These are phyloP conservation scores for Cordyceps cicadae DNA, from an alignment of 2,329 filamentous ascomycete genomes.

Conservation along the genomic window DNA sequence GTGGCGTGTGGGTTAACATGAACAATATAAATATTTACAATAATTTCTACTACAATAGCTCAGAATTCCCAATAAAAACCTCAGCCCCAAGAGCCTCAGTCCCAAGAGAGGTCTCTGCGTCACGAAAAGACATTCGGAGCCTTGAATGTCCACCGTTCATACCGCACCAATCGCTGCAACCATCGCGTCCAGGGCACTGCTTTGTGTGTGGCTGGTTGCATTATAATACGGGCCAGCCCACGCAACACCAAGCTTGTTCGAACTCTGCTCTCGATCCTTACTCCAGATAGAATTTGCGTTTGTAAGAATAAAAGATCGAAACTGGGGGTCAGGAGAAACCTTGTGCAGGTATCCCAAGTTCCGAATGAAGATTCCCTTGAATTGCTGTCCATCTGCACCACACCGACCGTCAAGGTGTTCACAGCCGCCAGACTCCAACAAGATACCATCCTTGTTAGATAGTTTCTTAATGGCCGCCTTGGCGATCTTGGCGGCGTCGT, in stretches of 20 bases:
- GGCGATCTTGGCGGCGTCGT: conserved; percentile 40
- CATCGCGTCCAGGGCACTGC: conserved; percentile 57
- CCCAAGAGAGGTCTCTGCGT: too few species aligned
- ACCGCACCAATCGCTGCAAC: conserved; percentile 48
- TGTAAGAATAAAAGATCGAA: conserved; percentile 44
- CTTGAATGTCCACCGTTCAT: conserved; percentile 8
- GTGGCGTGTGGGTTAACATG: too few species aligned
- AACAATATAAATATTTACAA: too few species aligned
- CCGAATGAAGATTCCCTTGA: conserved; percentile 64
- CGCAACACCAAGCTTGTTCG: conserved; percentile 48
- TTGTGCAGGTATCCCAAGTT: conserved; percentile 53
- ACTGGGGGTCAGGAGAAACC: conserved; percentile 39
- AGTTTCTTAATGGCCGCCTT: conserved; percentile 41
- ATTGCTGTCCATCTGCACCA: conserved; percentile 48
- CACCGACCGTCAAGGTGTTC: conserved; percentile 29
- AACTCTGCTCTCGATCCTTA: conserved; percentile 39
- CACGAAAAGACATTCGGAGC: too few species aligned
- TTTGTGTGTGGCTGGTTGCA: conserved; percentile 51
- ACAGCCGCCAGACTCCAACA: conserved; percentile 31
- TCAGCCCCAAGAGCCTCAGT: too few species aligned
- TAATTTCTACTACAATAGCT: too few species aligned
- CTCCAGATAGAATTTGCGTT: conserved; percentile 62
- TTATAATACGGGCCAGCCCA: conserved; percentile 54
- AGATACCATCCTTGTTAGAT: conserved; percentile 36
- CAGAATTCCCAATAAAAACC: too few species aligned